phyloP scores from a whole-genome alignment of 2,329 filamentous ascomycete species.

The Aureobasidium uvarum region DNA sequence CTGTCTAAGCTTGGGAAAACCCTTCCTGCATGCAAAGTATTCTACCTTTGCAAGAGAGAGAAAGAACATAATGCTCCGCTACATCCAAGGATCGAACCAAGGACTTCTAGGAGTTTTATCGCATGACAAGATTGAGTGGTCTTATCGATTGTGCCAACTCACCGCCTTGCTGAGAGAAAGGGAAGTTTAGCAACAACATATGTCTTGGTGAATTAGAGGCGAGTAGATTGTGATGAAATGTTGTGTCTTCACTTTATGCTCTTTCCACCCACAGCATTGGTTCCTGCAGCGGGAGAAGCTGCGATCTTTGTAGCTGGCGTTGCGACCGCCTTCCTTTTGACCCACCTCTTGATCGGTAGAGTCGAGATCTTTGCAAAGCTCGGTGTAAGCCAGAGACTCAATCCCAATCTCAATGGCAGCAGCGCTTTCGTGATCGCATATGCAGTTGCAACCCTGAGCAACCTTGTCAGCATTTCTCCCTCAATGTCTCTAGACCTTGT shows the following conservation, averaged over 20 bases:
- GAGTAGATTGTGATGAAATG: not conserved
- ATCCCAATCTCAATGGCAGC: conserved; percentile 70
- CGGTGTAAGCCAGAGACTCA: conserved; percentile 85
- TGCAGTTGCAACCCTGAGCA: conserved; percentile 67
- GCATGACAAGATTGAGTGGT: too few species aligned
- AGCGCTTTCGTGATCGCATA: conserved; percentile 88
- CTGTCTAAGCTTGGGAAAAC: not conserved
- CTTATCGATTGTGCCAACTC: not conserved
- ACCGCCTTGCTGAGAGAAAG: not conserved
- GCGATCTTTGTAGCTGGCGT: not conserved
- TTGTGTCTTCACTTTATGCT: conserved; percentile 1
- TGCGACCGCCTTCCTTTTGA: conserved; percentile 5
- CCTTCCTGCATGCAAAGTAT: conserved; percentile 4
- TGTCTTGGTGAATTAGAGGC: not conserved
- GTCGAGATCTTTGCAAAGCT: conserved; percentile 60
- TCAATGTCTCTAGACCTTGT: not conserved
- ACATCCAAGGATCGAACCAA: not conserved
- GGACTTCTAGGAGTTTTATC: conserved; percentile 9
- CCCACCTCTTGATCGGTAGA: conserved; percentile 21
- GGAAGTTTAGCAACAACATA: not conserved
- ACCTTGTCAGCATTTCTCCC: not conserved
- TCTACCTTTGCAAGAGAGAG: conserved; percentile 7
- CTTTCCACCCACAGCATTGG: conserved; percentile 8
- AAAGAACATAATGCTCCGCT: not conserved
- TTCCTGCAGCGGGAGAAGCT: not conserved